Conservation (phyloP, 805 yeast species). For the Kregervanrija fluxuum region DNA sequence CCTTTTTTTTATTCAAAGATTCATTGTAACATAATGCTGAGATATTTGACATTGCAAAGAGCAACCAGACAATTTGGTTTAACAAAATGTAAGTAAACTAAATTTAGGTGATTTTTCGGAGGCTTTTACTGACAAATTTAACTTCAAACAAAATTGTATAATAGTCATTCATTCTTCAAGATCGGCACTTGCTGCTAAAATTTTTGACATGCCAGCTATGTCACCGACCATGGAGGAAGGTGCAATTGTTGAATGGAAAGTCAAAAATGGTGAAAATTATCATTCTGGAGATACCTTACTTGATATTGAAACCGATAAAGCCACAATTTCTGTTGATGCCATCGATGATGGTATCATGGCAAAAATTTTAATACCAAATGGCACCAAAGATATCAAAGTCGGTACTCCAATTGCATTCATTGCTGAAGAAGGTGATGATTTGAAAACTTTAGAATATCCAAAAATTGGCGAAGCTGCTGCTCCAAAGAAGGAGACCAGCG, state of each 20-base stretch:
- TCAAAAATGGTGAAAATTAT: slow-evolving; percentile 68
- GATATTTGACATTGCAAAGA: too few relatives aligned
- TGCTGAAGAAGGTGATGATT: slow-evolving; percentile 85
- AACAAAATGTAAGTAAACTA: too few relatives aligned
- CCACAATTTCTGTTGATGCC: slow-evolving; percentile 79
- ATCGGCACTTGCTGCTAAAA: slow-evolving; percentile 30
- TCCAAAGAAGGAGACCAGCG: slow-evolving; percentile 13
- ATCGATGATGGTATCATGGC: slow-evolving; percentile 88
- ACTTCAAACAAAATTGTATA: too few relatives aligned
- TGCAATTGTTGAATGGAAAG: slow-evolving; percentile 85
- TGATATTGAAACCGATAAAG: slow-evolving; percentile 84
- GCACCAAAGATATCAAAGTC: slow-evolving; percentile 74
- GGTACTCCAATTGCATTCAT: slow-evolving; percentile 85
- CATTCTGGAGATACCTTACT: slow-evolving; percentile 74
- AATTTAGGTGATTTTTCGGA: too few relatives aligned
- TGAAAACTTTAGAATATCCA: slow-evolving; percentile 57
- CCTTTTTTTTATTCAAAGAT: too few relatives aligned
- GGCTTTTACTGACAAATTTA: too few relatives aligned
- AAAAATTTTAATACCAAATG: slow-evolving; percentile 62
- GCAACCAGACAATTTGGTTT: too few relatives aligned
- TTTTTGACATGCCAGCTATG: slow-evolving; percentile 95
- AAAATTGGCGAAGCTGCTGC: slow-evolving; percentile 24
- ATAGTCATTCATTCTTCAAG: slow-evolving; percentile 27
- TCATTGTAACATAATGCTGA: too few relatives aligned
- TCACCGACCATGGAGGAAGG: slow-evolving; percentile 98